phyloP scores from a whole-genome alignment of 23 red algal species.

The Cyanidioschyzon merolae region DNA sequence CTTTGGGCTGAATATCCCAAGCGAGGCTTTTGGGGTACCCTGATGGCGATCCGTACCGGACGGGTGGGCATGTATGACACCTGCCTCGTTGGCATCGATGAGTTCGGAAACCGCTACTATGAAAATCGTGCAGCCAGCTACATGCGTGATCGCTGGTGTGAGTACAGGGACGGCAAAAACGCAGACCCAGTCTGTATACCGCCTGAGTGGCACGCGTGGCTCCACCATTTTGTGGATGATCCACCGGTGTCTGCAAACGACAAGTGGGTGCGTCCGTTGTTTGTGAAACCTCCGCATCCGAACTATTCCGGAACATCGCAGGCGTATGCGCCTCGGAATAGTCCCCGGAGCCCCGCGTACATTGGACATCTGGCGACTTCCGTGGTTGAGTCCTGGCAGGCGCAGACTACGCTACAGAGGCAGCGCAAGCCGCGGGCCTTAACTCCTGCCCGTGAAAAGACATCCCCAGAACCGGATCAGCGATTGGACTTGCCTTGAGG shows the following conservation, averaged over 20 bases:
- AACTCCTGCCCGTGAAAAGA: no score
- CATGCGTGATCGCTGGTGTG: conserved; percentile 82
- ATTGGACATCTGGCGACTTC: conserved; percentile 1
- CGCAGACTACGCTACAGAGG: background rate
- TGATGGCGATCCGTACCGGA: conserved; percentile 66
- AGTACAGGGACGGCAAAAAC: conserved; percentile 60
- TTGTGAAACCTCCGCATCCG: conserved; percentile 13
- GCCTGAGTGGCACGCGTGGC: conserved; percentile 54
- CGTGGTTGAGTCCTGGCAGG: background rate
- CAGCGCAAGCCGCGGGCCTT: background rate
- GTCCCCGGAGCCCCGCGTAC: conserved; percentile 1
- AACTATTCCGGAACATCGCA: background rate
- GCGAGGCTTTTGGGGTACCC: conserved; percentile 87
- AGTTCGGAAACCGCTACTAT: conserved; percentile 81
- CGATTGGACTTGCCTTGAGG: no score
- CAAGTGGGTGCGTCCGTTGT: background rate
- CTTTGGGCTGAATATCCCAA: background rate
- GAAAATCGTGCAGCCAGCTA: conserved; percentile 44
- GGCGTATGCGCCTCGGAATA: conserved; percentile 15
- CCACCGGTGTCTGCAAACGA: background rate
- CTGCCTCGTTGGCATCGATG: conserved; percentile 60
- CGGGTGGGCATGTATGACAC: conserved; percentile 36
- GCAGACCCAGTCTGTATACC: conserved; percentile 54
- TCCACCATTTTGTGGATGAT: conserved; percentile 17
- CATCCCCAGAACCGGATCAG: no score